Evolutionary conservation across 495 filamentous ascomycete species (phyloP).

Genomic region (Trichocladium antarcticum): DNA sequence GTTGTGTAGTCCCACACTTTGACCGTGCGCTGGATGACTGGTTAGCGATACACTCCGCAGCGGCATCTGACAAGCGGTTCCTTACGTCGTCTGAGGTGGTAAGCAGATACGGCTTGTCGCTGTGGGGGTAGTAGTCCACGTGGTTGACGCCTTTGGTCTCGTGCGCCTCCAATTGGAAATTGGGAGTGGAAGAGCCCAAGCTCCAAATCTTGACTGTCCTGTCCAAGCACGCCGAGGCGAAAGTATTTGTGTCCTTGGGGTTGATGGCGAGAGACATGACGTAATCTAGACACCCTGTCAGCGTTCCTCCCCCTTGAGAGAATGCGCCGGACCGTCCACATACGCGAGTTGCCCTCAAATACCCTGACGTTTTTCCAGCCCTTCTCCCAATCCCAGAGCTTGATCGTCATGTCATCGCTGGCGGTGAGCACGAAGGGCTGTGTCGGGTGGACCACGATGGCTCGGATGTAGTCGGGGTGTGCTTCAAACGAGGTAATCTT

Average conservation of each 20-base stretch:
- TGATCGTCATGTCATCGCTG: slow-evolving; percentile 99
- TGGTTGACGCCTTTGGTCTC: slow-evolving; percentile 98
- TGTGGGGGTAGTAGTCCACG: slow-evolving; percentile 93
- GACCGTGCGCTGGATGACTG: slow-evolving; percentile 49
- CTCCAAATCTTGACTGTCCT: slow-evolving; percentile 98
- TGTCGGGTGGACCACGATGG: slow-evolving; percentile 92
- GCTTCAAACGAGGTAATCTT: slow-evolving; percentile 98
- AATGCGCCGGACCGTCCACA: neutral
- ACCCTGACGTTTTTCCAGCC: slow-evolving; percentile 96
- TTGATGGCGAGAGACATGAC: slow-evolving; percentile 99
- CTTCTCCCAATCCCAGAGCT: slow-evolving; percentile 98
- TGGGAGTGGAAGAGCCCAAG: slow-evolving; percentile 76
- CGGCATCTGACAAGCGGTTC: neutral
- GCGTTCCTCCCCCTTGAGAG: neutral
- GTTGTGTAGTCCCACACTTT: slow-evolving; percentile 99
- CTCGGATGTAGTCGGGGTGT: slow-evolving; percentile 96
- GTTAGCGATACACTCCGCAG: neutral
- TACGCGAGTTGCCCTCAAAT: slow-evolving; percentile 88
- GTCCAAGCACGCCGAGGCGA: slow-evolving; percentile 93
- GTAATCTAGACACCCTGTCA: slow-evolving; percentile 19
- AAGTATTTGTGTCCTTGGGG: slow-evolving; percentile 96
- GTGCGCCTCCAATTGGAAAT: slow-evolving; percentile 93
- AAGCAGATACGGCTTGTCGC: slow-evolving; percentile 92
- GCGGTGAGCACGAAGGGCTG: slow-evolving; percentile 94
- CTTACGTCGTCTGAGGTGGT: slow-evolving; percentile 80